Conservation (phyloP, 106 monocot species). For the Gastrodia elata region DNA sequence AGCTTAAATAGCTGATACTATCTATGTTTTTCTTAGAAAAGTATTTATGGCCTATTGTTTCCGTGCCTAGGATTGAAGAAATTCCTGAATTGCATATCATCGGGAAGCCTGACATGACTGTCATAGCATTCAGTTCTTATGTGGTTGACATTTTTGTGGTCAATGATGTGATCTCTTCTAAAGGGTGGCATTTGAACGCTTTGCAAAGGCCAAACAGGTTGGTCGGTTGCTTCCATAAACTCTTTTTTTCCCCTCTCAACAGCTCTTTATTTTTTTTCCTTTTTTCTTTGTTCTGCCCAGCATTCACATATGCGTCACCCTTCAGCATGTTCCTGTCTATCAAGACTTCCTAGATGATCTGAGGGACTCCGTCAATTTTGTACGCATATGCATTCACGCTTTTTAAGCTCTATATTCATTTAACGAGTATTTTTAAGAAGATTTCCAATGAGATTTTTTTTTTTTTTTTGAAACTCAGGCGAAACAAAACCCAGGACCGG, state of each 20-base stretch:
- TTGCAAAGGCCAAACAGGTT: slow-evolving; percentile 95
- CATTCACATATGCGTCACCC: slow-evolving; percentile 92
- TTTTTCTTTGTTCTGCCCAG: slow-evolving; percentile 25
- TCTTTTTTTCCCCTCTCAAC: neutral
- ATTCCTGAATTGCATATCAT: slow-evolving; percentile 68
- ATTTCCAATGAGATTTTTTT: neutral
- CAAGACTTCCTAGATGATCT: slow-evolving; percentile 75
- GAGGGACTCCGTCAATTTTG: slow-evolving; percentile 53
- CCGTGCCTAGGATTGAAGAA: slow-evolving; percentile 53
- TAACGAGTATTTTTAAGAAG: neutral
- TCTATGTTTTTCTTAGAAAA: neutral
- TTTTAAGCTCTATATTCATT: neutral
- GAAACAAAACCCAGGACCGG: slow-evolving; percentile 76
- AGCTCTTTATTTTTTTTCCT: neutral
- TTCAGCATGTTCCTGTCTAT: slow-evolving; percentile 61
- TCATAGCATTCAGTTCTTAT: slow-evolving; percentile 81
- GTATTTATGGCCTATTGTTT: neutral
- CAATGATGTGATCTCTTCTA: slow-evolving; percentile 80
- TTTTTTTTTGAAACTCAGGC: slow-evolving; percentile 28
- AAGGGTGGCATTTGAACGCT: slow-evolving; percentile 94
- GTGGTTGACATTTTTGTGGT: slow-evolving; percentile 82
- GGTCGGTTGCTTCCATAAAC: neutral
- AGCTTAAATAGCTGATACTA: neutral
- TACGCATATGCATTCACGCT: slow-evolving; percentile 19
- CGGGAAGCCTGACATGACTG: slow-evolving; percentile 85